Conservation (phyloP, 164 flowering plant genomes). For the Amborella trichopoda region DNA sequence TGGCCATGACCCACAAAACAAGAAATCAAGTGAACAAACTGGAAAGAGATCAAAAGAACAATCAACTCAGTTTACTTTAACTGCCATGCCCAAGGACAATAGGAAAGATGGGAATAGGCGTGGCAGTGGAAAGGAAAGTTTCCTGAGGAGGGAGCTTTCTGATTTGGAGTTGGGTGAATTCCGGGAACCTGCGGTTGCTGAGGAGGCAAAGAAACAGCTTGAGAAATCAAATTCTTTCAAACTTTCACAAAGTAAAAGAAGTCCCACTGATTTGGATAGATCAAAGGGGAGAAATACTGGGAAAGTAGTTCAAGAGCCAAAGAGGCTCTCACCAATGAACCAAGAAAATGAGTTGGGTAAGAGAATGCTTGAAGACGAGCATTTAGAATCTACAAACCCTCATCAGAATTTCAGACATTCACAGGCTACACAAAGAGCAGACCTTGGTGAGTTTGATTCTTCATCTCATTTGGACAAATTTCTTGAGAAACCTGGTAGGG, state of each 20-base stretch:
- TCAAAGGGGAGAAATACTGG: not conserved
- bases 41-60: no score
- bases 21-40: slow-evolving; percentile 32
- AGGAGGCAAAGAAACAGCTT: slow-evolving; percentile 27
- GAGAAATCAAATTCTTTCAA: slow-evolving; percentile 62
- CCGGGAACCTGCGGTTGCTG: slow-evolving; percentile 49
- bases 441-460: slow-evolving; percentile 25
- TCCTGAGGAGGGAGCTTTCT: slow-evolving; percentile 68
- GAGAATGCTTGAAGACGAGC: slow-evolving; percentile 29
- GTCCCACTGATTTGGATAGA: slow-evolving; percentile 20
- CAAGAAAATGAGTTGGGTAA: slow-evolving; percentile 9
- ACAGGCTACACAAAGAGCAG: slow-evolving; percentile 26
- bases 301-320: slow-evolving; percentile 21
- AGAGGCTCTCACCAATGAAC: slow-evolving; percentile 24
- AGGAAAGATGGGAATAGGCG: slow-evolving; percentile 18
- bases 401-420: slow-evolving; percentile 16
- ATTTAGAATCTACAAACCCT: slow-evolving; percentile 32
- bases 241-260: slow-evolving; percentile 28
- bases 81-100: slow-evolving; percentile 28
- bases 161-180: slow-evolving; percentile 95
- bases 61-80: no score
- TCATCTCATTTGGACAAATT: slow-evolving; percentile 27
- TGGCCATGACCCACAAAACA: slow-evolving; percentile 21
- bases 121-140: slow-evolving; percentile 26
- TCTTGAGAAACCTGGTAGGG: slow-evolving; percentile 23